Evolutionary conservation across 179 eudicot genomes (phyloP).

Genomic region (Patellifolia procumbens): DNA sequence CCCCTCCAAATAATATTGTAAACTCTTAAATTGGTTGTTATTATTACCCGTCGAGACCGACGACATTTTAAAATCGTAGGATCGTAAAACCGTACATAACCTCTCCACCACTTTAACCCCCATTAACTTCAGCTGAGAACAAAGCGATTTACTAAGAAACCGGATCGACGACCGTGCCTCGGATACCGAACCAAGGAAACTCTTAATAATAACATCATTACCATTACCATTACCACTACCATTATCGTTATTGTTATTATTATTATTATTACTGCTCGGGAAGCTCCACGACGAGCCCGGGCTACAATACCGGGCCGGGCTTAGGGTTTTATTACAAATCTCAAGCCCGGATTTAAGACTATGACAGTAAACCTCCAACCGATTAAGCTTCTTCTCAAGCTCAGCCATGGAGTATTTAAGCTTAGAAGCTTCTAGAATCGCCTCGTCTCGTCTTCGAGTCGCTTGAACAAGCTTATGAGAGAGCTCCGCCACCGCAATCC

Average conservation of each 20-base stretch:
- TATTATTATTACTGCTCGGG: constrained; percentile 21
- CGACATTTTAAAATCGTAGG: constrained; percentile 54
- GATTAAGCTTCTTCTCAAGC: constrained; percentile 76
- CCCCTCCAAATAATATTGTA: constrained; percentile 72
- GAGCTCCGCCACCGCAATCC: constrained; percentile 59
- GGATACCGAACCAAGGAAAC: constrained; percentile 56
- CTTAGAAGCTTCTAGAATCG: constrained; percentile 68
- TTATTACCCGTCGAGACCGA: constrained; percentile 33
- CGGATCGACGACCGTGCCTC: constrained; percentile 68
- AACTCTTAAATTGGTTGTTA: constrained; percentile 45
- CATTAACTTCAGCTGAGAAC: constrained; percentile 58
- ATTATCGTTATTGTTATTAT: no score
- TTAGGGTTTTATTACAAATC: constrained; percentile 30
- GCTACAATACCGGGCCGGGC: constrained; percentile 20
- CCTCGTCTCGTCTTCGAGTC: constrained; percentile 71
- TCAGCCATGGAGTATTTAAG: constrained; percentile 70
- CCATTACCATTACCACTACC: no score
- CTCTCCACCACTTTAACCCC: constrained; percentile 62
- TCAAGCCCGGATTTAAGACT: constrained; percentile 69
- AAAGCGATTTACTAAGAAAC: constrained; percentile 51
- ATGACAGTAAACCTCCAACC: constrained; percentile 69
- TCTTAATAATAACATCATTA: constrained; percentile 53
- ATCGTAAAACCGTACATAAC: constrained; percentile 43
- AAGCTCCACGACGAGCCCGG: not conserved
- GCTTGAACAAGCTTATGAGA: constrained; percentile 70